These are phyloP conservation scores for Penicillium griseofulvum DNA, from an alignment of 2,329 filamentous ascomycete species.

Conservation along the genomic window DNA sequence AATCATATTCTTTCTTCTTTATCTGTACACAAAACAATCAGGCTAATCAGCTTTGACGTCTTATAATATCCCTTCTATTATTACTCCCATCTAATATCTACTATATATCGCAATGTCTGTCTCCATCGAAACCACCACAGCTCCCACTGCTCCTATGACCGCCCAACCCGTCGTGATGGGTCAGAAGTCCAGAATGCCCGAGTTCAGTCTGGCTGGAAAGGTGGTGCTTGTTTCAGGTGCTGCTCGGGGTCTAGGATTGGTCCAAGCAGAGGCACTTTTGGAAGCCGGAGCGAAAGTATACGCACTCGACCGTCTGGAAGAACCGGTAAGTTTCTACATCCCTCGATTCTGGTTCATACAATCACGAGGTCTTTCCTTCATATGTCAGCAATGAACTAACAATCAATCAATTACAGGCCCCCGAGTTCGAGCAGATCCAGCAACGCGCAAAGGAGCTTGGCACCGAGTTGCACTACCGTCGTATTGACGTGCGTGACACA, in stretches of 20 bases:
- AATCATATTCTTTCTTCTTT: neutral
- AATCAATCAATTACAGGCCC: constrained; percentile 29
- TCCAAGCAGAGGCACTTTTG: constrained; percentile 68
- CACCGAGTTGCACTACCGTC: constrained; percentile 69
- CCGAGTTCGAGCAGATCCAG: constrained; percentile 65
- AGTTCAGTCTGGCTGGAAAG: constrained; percentile 72
- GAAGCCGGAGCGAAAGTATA: constrained; percentile 68
- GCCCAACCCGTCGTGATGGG: constrained; percentile 33
- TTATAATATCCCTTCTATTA: neutral
- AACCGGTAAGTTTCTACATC: constrained; percentile 30
- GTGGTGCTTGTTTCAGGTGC: constrained; percentile 70
- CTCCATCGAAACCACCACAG: constrained; percentile 32
- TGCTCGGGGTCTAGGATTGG: constrained; percentile 69
- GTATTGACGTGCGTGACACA: constrained; percentile 76
- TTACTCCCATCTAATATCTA: constrained; percentile 6
- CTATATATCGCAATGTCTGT: constrained; percentile 30
- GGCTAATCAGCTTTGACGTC: neutral
- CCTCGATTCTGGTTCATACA: neutral
- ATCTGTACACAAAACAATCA: neutral
- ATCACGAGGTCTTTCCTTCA: too few relatives aligned
- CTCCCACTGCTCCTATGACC: constrained; percentile 26
- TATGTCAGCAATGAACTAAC: neutral
- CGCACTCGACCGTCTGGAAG: constrained; percentile 44
- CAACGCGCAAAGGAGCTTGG: constrained; percentile 64
- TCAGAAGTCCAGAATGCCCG: constrained; percentile 54